A percentile compares a stretch with the other conserved stretches of the same genome.
Conservation (phyloP, 495 filamentous ascomycete species). For the Apodospora peruviana region DNA sequence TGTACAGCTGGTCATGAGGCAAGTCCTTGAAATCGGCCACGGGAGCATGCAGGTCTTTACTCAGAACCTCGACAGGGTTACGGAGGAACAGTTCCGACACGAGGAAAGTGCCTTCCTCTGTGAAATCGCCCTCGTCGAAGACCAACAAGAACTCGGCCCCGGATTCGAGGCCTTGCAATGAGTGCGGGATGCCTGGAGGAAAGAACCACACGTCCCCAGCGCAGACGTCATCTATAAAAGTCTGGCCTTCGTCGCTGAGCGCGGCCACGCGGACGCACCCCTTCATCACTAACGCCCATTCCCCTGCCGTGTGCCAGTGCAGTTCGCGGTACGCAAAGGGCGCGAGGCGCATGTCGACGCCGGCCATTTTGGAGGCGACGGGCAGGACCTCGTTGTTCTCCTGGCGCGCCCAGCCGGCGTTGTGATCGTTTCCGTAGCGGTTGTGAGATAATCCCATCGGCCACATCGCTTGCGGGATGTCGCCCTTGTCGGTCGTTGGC, state of each 20-base stretch:
- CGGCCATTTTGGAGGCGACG: slow-evolving; percentile 61
- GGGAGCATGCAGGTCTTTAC: slow-evolving; percentile 56
- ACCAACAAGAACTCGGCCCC: slow-evolving; percentile 66
- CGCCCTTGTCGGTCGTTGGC: slow-evolving; percentile 59
- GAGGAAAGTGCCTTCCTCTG: slow-evolving; percentile 64
- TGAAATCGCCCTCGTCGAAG: slow-evolving; percentile 66
- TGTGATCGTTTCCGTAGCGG: slow-evolving; percentile 46
- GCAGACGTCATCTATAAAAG: slow-evolving; percentile 60
- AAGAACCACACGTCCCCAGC: slow-evolving; percentile 71
- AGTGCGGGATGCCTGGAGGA: slow-evolving; percentile 60
- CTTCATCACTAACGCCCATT: slow-evolving; percentile 62
- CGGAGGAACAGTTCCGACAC: slow-evolving; percentile 58
- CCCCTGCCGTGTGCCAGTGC: slow-evolving; percentile 66
- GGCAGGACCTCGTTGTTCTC: slow-evolving; percentile 61
- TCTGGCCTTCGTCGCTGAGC: slow-evolving; percentile 57
- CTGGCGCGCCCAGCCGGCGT: slow-evolving; percentile 65
- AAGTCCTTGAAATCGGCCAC: slow-evolving; percentile 52
- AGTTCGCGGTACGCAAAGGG: slow-evolving; percentile 62
- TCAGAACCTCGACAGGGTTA: slow-evolving; percentile 56
- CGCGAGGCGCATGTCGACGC: slow-evolving; percentile 72
- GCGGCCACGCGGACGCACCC: slow-evolving; percentile 57
- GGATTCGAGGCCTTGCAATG: slow-evolving; percentile 58
- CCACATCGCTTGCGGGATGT: slow-evolving; percentile 64
- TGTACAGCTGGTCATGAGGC: slow-evolving; percentile 57
- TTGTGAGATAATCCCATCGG: slow-evolving; percentile 64